Conservation (phyloP, 768 basidiomycete species). For the Brasilioporus rufonigricans region DNA sequence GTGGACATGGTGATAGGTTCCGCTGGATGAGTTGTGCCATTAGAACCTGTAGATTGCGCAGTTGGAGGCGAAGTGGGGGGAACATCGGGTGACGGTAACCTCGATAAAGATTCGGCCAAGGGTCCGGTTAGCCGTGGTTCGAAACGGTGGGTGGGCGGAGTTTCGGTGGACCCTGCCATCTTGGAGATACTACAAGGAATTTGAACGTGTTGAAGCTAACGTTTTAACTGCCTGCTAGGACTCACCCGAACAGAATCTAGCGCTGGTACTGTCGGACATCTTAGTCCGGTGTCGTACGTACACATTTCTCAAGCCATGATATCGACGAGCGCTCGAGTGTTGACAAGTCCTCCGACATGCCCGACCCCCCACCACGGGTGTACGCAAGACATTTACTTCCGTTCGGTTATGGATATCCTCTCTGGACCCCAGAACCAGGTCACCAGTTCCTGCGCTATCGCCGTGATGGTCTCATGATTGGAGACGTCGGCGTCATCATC, state of each 20-base stretch:
- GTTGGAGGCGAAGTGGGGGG: background rate
- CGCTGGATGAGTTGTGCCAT: constrained; percentile 24
- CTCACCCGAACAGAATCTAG: background rate
- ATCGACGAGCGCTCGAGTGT: background rate
- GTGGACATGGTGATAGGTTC: constrained; percentile 37
- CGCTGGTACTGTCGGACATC: background rate
- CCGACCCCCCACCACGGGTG: background rate
- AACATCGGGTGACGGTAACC: background rate
- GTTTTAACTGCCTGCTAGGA: no score
- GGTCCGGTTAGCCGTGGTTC: background rate
- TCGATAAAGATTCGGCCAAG: background rate
- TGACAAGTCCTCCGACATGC: background rate
- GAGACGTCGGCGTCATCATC: constrained; percentile 35
- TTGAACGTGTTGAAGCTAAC: no score
- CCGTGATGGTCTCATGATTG: constrained; percentile 29
- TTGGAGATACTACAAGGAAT: no score
- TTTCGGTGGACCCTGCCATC: background rate
- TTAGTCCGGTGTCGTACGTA: background rate
- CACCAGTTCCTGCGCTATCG: constrained; percentile 15
- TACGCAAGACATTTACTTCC: background rate
- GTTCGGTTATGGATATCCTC: background rate
- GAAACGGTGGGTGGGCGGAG: background rate
- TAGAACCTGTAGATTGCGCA: constrained; percentile 14
- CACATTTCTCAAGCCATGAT: background rate
- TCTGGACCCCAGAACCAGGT: constrained; percentile 4